Evolutionary conservation across 2,329 filamentous ascomycete genomes (phyloP).

Genomic region (Paraphaeosphaeria sporulosa): DNA sequence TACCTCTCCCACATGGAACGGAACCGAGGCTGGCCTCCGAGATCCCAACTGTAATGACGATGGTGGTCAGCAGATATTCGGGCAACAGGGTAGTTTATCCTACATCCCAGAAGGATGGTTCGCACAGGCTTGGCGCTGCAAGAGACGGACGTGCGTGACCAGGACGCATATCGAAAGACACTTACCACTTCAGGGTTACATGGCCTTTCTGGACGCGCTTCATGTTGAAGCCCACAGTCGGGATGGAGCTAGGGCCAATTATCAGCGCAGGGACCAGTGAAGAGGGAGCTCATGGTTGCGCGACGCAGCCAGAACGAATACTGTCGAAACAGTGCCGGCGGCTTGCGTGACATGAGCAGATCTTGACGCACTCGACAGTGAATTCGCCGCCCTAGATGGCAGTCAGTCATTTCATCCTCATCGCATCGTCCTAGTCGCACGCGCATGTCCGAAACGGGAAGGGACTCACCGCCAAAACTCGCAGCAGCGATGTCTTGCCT

Average conservation of each 20-base stretch:
- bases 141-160: conserved; percentile 47
- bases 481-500: conserved; percentile 92
- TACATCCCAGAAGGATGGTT: conserved; percentile 40
- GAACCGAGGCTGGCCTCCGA: conserved; percentile 95
- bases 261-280: conserved; percentile 47
- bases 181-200: conserved; percentile 93
- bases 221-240: conserved; percentile 99
- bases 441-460: conserved; percentile 42
- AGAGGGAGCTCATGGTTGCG: conserved; percentile 37
- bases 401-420: conserved; percentile 37
- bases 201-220: conserved; percentile 97
- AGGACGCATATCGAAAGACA: conserved; percentile 36
- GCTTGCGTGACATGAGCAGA: conserved; percentile 34
- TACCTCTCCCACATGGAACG: conserved; percentile 99
- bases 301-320: conserved; percentile 37
- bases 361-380: conserved; percentile 87
- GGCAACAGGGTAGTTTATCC: conserved; percentile 37
- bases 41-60: conserved; percentile 75
- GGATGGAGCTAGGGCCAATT: conserved; percentile 78
- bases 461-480: conserved; percentile 87
- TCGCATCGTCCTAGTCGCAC: conserved; percentile 35
- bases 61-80: conserved; percentile 47
- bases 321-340: conserved; percentile 35
- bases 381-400: conserved; percentile 87
- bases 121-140: conserved; percentile 45